Evolutionary conservation across 148 eudicot species (phyloP), one percentile per base, ranked within the genome.

Genomic region (Cornus suecica): DNA sequence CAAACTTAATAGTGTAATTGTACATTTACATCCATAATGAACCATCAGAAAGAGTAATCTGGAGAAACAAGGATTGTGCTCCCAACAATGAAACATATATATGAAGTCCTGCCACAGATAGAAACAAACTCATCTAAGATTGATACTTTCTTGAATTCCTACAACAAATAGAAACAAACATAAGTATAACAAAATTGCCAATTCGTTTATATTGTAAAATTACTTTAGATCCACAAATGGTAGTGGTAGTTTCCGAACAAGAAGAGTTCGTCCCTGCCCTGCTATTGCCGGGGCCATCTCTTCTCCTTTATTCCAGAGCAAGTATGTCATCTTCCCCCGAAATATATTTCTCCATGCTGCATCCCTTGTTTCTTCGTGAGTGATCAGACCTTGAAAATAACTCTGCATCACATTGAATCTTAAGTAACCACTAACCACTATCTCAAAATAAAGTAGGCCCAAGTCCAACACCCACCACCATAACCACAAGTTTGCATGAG

Each of bases 261-360:
- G 83, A 83, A 92, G 89, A 41, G 94, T 88, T 73, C 90, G 91
- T 71, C 92, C 92, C 42, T 88, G 74, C 28, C 76, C 45, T 52
- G 84, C 92, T 45, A 92, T 83, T 11, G 86, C 80, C 10, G 97
- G 97, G 68, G 86, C 88, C 97, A 92, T 90, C 81, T 90, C 92
- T 73, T 83, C 84, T 80, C 94, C 94, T 81, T 88, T 92, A 63
- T 81, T 84, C 88, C 87, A 78, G 76, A 88, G 92, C 81, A 87
- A 65, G 76, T 83, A 92, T 48, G 97, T 92, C 78, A 92, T 54
- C 80, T 82, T 92, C 27, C 91, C 90, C 41, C 76, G 84, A 54
- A 88, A 71, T 31, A 92, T 72, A 66, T 82, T 84, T 78, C 80
- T 90, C 88, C 82, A 82, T 14, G 85, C 75, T 18, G 82, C 78